Conservation (phyloP, 352 stramenopile species). For the Phytophthora cryptogea region DNA sequence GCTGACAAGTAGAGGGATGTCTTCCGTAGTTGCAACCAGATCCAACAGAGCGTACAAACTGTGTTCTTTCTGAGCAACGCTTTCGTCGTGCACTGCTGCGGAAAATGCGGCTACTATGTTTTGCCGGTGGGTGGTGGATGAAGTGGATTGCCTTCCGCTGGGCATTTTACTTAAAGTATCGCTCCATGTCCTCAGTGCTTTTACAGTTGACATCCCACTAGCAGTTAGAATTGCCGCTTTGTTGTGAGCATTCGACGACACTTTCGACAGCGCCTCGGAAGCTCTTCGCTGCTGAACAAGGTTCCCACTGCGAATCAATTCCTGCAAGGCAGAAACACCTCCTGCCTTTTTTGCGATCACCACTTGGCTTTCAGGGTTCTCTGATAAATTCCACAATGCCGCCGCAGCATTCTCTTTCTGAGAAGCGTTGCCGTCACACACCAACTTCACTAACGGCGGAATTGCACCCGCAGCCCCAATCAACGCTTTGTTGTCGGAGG, state of each 20-base stretch:
- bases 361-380: neutral
- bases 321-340: neutral
- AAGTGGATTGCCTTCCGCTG: too few relatives aligned
- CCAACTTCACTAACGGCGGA: neutral
- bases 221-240: neutral
- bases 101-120: neutral
- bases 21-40: neutral
- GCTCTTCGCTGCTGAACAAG: neutral
- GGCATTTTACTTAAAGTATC: too few relatives aligned
- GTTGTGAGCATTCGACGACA: conserved; percentile 3
- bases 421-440: neutral
- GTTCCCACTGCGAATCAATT: neutral
- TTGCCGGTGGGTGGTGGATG: too few relatives aligned
- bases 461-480: conserved; percentile 1
- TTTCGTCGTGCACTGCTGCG: neutral
- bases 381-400: conserved; percentile 1
- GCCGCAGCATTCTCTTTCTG: conserved; percentile 1
- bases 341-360: conserved; percentile 1
- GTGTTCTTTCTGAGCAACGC: conserved; percentile 1
- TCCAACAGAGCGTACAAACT: conserved; percentile 2
- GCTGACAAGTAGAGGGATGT: conserved; percentile 1
- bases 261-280: neutral
- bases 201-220: neutral
- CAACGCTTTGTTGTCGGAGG: neutral
- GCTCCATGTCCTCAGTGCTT: neutral